A percentile compares a stretch with the other conserved stretches of the same genome.
These are phyloP conservation scores for Sphaerosporella brunnea DNA, from an alignment of 495 filamentous ascomycete genomes.

Conservation along the genomic window DNA sequence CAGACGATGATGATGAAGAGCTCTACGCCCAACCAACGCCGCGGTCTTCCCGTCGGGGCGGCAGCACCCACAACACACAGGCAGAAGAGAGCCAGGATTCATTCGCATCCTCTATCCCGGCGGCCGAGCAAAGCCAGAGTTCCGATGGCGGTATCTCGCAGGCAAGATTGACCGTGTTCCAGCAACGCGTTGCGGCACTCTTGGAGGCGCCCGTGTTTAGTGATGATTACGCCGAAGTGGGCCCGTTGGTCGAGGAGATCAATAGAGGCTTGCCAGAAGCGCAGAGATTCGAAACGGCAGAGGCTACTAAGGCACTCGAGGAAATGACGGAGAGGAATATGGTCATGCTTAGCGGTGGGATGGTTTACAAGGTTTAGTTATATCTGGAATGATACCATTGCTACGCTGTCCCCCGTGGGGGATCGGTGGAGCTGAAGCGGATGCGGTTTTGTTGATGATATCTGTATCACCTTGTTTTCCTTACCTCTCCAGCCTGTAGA, in stretches of 20 bases:
- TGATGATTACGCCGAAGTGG: conserved; percentile 60
- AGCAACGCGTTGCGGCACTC: conserved; percentile 57
- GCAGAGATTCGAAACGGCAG: conserved; percentile 44
- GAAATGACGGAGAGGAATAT: conserved; percentile 68
- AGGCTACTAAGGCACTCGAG: conserved; percentile 59
- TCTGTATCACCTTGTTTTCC: too few species aligned
- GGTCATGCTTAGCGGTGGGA: conserved; percentile 48
- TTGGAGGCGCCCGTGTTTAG: conserved; percentile 63
- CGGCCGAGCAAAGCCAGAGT: conserved; percentile 18
- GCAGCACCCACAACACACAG: background rate
- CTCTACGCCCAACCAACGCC: conserved; percentile 17
- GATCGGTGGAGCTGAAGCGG: too few species aligned
- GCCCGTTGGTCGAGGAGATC: conserved; percentile 57
- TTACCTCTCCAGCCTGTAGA: too few species aligned
- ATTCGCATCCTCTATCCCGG: background rate
- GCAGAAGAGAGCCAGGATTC: conserved; percentile 3
- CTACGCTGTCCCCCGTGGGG: too few species aligned
- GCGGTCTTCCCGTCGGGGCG: background rate
- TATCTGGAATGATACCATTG: too few species aligned
- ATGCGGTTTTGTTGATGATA: too few species aligned
- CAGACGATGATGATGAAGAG: conserved; percentile 19
- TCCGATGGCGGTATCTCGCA: conserved; percentile 15
- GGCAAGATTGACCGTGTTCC: conserved; percentile 51
- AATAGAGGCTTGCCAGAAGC: conserved; percentile 46
- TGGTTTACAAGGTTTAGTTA: conserved; percentile 5